These are phyloP conservation scores for Leucosporidium scottii DNA, from an alignment of 768 basidiomycete species.

Conservation along the genomic window DNA sequence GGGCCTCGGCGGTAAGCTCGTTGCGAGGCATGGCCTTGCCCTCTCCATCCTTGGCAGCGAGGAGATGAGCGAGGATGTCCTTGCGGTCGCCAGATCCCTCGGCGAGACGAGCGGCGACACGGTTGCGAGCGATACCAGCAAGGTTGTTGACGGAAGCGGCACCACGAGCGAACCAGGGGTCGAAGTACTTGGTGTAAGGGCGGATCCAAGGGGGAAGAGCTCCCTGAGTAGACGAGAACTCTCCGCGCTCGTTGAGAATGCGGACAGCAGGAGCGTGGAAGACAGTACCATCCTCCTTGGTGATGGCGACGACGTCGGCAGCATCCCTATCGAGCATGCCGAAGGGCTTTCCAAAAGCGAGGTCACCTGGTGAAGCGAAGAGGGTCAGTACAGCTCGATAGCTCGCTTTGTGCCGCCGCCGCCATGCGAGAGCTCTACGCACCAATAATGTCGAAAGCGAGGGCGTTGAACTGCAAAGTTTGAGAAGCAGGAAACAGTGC, in stretches of 20 bases:
- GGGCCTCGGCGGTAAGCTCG: conserved; percentile 77
- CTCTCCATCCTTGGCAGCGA: conserved; percentile 64
- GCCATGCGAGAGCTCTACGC: not conserved
- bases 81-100: conserved; percentile 57
- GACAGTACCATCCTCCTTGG: conserved; percentile 42
- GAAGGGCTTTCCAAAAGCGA: conserved; percentile 80
- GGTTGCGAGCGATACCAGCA: conserved; percentile 51
- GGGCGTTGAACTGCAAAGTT: conserved; percentile 51
- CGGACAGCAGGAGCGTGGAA: conserved; percentile 58
- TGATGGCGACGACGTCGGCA: conserved; percentile 46
- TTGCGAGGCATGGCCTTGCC: conserved; percentile 72
- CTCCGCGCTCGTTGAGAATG: conserved; percentile 81
- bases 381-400: not conserved
- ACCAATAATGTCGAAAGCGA: conserved; percentile 58
- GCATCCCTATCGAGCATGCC: conserved; percentile 73
- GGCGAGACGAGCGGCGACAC: conserved; percentile 64
- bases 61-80: conserved; percentile 74
- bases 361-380: conserved; percentile 42
- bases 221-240: conserved; percentile 77
- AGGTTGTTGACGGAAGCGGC: conserved; percentile 48
- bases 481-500: conserved; percentile 45
- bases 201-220: conserved; percentile 63
- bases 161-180: conserved; percentile 70
- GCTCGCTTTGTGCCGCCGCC: not conserved
- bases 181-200: conserved; percentile 35